Conservation (phyloP, 345 rosid genomes). For the Euphorbia tirucalli region DNA sequence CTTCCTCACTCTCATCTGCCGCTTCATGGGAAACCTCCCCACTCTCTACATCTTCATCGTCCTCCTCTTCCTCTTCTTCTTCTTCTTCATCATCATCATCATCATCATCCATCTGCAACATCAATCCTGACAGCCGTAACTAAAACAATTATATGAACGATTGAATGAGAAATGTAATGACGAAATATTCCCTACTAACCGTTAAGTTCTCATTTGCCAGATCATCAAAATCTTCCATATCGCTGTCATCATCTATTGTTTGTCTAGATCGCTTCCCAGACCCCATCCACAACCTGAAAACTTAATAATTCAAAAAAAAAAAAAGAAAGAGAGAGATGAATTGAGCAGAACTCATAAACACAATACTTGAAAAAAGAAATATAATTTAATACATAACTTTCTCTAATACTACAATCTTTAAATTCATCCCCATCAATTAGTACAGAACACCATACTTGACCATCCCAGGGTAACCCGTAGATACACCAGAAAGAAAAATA, state of each 20-base stretch:
- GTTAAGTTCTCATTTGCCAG: not conserved
- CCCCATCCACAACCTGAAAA: not conserved
- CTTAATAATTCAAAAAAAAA: not conserved
- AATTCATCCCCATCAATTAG: no score
- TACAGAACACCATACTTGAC: no score
- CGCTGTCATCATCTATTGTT: not conserved
- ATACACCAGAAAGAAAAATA: no score
- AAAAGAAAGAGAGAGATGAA: not conserved
- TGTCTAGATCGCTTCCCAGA: not conserved
- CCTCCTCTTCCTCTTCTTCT: not conserved
- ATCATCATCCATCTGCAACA: conserved; percentile 7
- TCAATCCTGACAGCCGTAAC: not conserved
- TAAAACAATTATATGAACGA: not conserved
- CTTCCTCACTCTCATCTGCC: conserved; percentile 18
- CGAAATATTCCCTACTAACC: not conserved
- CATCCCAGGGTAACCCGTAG: no score
- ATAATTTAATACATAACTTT: no score
- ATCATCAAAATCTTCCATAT: not conserved
- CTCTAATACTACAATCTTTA: no score
- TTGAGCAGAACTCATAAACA: not conserved
- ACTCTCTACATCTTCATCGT: conserved; percentile 2
- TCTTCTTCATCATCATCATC: not conserved
- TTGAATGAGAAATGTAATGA: not conserved
- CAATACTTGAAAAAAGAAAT: no score
- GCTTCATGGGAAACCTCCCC: conserved; percentile 8